A percentile compares a stretch with the other conserved stretches of the same genome.
phyloP scores from a whole-genome alignment of 2,329 filamentous ascomycete species.

The Xylaria sp. region DNA sequence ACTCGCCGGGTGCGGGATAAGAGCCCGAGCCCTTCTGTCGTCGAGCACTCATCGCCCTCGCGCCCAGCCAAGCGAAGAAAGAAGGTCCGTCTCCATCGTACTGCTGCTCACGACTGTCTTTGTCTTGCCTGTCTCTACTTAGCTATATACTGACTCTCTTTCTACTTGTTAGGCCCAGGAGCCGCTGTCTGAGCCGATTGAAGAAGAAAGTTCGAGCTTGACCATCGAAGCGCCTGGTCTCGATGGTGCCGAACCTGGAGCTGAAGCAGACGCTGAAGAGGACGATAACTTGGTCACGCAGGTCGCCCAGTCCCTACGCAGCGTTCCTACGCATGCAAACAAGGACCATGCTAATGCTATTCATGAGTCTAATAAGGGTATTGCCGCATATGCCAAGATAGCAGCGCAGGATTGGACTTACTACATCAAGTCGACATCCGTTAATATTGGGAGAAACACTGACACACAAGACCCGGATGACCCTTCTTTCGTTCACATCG shows the following conservation, averaged over 20 bases:
- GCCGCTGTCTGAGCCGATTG: constrained; percentile 56
- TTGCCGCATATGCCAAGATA: constrained; percentile 83
- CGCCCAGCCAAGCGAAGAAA: constrained; percentile 73
- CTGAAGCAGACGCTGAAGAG: constrained; percentile 52
- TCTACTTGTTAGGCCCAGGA: constrained; percentile 52
- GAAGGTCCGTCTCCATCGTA: constrained; percentile 56
- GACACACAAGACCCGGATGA: constrained; percentile 60
- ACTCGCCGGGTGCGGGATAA: constrained; percentile 49
- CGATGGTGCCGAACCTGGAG: constrained; percentile 28
- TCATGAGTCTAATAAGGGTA: constrained; percentile 69
- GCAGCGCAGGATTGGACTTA: constrained; percentile 86
- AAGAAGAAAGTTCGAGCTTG: constrained; percentile 48
- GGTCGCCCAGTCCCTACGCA: constrained; percentile 62
- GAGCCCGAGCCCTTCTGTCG: constrained; percentile 48
- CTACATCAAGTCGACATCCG: constrained; percentile 78
- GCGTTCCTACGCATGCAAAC: constrained; percentile 66
- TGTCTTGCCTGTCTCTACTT: constrained; percentile 5
- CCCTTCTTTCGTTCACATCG: constrained; percentile 77
- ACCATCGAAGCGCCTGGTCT: constrained; percentile 43
- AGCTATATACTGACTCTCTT: constrained; percentile 32
- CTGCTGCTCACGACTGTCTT: constrained; percentile 25
- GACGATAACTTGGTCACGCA: constrained; percentile 67
- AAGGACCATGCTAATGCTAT: constrained; percentile 71
- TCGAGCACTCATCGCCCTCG: constrained; percentile 66
- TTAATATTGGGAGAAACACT: constrained; percentile 79